A percentile compares a stretch with the other conserved stretches of the same genome.
Evolutionary conservation across 805 yeast species (phyloP).

Genomic region (Starmerella roubikii): DNA sequence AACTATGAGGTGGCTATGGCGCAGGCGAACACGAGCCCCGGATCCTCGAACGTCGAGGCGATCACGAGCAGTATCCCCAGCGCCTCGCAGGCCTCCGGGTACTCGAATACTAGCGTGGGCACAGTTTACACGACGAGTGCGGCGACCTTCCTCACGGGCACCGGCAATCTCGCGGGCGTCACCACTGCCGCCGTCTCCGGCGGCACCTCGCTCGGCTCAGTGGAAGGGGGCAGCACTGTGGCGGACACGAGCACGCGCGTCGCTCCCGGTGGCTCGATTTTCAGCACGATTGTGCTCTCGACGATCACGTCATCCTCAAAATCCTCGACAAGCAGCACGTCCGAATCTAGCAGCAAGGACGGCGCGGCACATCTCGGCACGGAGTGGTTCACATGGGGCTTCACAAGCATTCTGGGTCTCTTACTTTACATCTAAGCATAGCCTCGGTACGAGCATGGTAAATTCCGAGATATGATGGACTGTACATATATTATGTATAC

Average conservation of each 20-base stretch:
- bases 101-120: constrained; percentile 10
- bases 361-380: too few relatives aligned
- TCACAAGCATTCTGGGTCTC: constrained; percentile 2
- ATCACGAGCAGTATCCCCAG: constrained; percentile 23
- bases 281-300: not conserved
- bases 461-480: too few relatives aligned
- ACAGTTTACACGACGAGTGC: constrained; percentile 5
- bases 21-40: constrained; percentile 27
- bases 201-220: not conserved
- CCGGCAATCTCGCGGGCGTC: not conserved
- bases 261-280: not conserved
- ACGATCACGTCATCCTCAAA: not conserved
- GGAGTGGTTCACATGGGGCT: too few relatives aligned
- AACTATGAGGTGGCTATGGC: constrained; percentile 44
- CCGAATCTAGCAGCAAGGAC: not conserved
- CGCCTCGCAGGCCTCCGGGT: constrained; percentile 19
- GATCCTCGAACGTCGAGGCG: constrained; percentile 19
- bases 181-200: not conserved
- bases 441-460: too few relatives aligned
- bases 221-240: not conserved
- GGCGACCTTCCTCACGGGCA: constrained; percentile 6
- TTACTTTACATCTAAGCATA: constrained; percentile 2
- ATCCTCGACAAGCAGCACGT: not conserved
- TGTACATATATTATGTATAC: too few relatives aligned
- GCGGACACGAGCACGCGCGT: not conserved